Conservation (phyloP, 2,329 filamentous ascomycete species). For the Ophiocordyceps camponoti-saundersi region DNA sequence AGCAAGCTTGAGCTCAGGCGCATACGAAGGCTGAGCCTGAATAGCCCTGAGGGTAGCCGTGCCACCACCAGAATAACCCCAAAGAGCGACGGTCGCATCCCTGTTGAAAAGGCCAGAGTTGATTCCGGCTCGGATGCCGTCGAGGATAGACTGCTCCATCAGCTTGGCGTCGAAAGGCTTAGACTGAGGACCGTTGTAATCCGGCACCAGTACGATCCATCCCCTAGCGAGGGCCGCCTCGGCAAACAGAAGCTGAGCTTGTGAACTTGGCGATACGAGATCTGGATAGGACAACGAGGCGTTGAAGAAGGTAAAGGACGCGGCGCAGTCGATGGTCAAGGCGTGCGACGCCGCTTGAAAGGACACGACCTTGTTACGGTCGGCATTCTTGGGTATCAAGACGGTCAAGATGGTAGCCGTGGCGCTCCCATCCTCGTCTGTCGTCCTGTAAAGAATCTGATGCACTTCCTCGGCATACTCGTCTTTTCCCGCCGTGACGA, state of each 20-base stretch:
- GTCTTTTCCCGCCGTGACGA: constrained; percentile 5
- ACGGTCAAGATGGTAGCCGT: constrained; percentile 21
- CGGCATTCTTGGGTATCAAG: constrained; percentile 16
- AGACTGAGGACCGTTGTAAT: constrained; percentile 25
- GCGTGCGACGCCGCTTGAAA: constrained; percentile 24
- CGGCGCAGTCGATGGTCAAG: constrained; percentile 16
- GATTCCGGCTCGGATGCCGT: constrained; percentile 24
- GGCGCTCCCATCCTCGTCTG: constrained; percentile 15
- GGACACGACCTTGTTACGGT: constrained; percentile 16
- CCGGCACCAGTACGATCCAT: constrained; percentile 30
- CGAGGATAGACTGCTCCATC: constrained; percentile 23
- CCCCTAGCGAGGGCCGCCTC: constrained; percentile 18
- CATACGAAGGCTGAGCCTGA: constrained; percentile 10
- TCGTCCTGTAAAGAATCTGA: constrained; percentile 23
- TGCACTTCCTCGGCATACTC: constrained; percentile 5
- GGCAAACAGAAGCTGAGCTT: constrained; percentile 8
- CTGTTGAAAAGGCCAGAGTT: constrained; percentile 10
- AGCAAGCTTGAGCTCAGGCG: constrained; percentile 8
- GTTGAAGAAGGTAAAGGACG: constrained; percentile 10
- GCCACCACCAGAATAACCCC: constrained; percentile 18
- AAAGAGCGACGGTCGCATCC: constrained; percentile 22
- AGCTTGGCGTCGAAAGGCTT: constrained; percentile 22
- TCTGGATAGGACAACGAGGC: constrained; percentile 4
- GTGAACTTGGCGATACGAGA: constrained; percentile 15
- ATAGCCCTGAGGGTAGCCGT: constrained; percentile 8